Percentiles rank a stretch among this genome's conserved stretches.
These are phyloP conservation scores for Begonia fuchsioides DNA, from an alignment of 306 rosid species.

Conservation along the genomic window DNA sequence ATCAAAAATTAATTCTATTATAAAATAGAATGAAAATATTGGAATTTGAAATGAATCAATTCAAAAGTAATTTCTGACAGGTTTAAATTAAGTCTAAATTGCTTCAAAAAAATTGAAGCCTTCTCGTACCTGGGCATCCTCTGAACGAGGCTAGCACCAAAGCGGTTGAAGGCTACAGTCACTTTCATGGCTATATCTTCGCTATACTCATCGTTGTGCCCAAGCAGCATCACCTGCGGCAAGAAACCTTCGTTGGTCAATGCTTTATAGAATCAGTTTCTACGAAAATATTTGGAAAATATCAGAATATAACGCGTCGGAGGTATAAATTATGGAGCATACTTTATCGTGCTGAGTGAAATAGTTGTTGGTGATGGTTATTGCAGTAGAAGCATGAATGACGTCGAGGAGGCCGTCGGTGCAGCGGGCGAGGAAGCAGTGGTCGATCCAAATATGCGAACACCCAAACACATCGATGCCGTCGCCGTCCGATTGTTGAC, in stretches of 20 bases:
- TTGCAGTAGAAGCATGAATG: constrained; percentile 49
- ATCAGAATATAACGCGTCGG: no score
- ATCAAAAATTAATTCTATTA: no score
- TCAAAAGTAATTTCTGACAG: no score
- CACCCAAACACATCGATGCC: constrained; percentile 40
- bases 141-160: constrained; percentile 39
- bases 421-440: constrained; percentile 47
- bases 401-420: constrained; percentile 65
- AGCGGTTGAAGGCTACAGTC: constrained; percentile 31
- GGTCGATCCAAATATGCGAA: constrained; percentile 71
- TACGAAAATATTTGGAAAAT: no score
- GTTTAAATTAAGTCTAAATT: no score
- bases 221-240: constrained; percentile 82
- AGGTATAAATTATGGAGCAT: not conserved
- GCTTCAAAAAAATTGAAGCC: no score
- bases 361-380: constrained; percentile 65
- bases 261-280: no score
- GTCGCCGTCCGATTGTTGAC: constrained; percentile 63
- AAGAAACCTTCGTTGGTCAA: not conserved
- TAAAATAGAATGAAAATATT: no score
- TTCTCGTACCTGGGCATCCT: constrained; percentile 56
- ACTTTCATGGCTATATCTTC: constrained; percentile 46
- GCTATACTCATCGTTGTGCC: constrained; percentile 40
- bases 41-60: no score
- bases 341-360: constrained; percentile 83